Percentiles rank a stretch among this genome's conserved stretches.
Evolutionary conservation across 768 basidiomycete genomes (phyloP).

Genomic region (Tricholoma saponaceum): DNA sequence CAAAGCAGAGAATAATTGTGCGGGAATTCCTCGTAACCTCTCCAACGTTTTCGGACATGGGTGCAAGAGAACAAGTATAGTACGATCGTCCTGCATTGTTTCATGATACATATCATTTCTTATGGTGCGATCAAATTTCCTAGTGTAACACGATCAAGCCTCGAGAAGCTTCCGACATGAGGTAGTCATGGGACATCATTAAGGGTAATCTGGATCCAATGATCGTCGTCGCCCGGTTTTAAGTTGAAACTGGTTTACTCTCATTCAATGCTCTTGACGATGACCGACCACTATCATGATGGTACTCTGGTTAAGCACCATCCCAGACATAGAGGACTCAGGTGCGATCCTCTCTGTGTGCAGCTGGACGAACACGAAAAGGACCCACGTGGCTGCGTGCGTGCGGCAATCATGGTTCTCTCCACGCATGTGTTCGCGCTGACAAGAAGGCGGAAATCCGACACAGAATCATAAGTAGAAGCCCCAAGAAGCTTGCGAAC

Average conservation of each 20-base stretch:
- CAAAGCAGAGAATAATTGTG: slow-evolving; percentile 63
- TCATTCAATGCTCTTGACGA: too few species aligned
- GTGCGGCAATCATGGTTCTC: not conserved
- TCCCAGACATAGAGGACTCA: not conserved
- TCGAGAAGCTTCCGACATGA: not conserved
- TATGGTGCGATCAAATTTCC: not conserved
- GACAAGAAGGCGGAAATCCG: too few species aligned
- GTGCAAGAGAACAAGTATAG: not conserved
- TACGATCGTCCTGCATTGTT: not conserved
- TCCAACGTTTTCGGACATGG: not conserved
- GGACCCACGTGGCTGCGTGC: not conserved
- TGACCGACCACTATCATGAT: not conserved
- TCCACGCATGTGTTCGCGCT: not conserved
- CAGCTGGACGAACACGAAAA: not conserved
- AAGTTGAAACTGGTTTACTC: not conserved
- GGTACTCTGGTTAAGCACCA: not conserved
- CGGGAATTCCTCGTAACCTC: slow-evolving; percentile 23
- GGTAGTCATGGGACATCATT: not conserved
- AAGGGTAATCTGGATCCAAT: not conserved
- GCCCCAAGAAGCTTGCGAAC: too few species aligned
- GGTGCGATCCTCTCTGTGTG: too few species aligned
- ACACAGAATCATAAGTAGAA: too few species aligned
- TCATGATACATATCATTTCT: not conserved
- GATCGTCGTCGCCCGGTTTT: not conserved
- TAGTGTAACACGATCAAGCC: too few species aligned